Percentiles rank a stretch among this genome's conserved stretches.
These are phyloP conservation scores for Solanum medicagineum DNA, from an alignment of 257 asterid genomes.

Conservation along the genomic window DNA sequence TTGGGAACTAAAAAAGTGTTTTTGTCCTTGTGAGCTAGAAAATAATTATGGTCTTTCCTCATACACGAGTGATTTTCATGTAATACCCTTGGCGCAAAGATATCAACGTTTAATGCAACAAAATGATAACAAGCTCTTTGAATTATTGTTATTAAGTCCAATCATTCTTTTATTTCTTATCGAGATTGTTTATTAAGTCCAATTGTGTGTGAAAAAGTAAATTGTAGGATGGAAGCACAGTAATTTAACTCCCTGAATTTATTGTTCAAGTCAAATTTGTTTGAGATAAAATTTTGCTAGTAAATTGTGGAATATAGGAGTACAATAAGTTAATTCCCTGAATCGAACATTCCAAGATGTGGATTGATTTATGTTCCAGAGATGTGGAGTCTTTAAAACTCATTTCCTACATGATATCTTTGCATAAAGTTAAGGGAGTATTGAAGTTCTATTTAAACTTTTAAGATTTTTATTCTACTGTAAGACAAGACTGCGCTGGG, in stretches of 20 bases:
- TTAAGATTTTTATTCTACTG: background rate
- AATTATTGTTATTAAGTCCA: background rate
- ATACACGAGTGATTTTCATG: background rate
- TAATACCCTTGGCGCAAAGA: background rate
- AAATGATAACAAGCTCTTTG: background rate
- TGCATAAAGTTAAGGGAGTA: background rate
- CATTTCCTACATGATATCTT: background rate
- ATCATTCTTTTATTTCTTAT: background rate
- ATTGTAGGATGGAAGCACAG: background rate
- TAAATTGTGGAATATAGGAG: background rate
- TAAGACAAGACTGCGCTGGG: background rate
- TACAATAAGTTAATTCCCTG: background rate
- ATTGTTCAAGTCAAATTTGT: background rate
- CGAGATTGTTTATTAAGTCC: background rate
- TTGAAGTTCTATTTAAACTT: background rate
- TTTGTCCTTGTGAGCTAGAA: background rate
- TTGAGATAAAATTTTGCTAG: background rate
- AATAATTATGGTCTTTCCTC: background rate
- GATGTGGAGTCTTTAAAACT: background rate
- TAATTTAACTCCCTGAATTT: background rate
- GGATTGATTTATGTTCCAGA: background rate
- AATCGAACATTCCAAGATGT: background rate
- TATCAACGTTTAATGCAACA: background rate
- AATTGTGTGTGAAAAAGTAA: background rate
- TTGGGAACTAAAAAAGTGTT: background rate